A percentile compares a stretch with the other conserved stretches of the same genome.
Conservation (phyloP, 345 rosid species). For the Rhodamnia argentea region DNA sequence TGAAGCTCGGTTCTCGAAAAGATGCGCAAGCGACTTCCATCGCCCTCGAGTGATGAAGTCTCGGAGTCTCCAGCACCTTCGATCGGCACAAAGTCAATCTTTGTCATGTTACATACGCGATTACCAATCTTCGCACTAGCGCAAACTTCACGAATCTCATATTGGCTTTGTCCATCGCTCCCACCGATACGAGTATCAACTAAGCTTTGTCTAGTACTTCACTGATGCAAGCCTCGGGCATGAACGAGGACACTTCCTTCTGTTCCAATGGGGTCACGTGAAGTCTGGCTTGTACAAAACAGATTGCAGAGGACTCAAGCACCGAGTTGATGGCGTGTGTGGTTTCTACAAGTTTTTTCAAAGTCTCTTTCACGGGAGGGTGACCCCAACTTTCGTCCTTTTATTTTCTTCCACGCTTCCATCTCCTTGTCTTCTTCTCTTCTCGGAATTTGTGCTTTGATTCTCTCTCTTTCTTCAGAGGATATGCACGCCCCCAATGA, state of each 20-base stretch:
- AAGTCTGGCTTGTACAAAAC: background rate
- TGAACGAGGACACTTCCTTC: background rate
- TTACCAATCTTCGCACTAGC: background rate
- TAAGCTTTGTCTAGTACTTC: background rate
- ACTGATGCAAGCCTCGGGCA: background rate
- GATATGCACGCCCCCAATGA: background rate
- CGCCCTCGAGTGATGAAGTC: background rate
- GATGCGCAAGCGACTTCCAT: background rate
- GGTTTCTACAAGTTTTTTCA: background rate
- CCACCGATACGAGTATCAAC: background rate
- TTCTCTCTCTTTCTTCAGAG: constrained; percentile 14
- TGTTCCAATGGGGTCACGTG: background rate
- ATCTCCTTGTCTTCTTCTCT: constrained; percentile 44
- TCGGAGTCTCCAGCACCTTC: background rate
- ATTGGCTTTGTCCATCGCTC: background rate
- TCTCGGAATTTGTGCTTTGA: constrained; percentile 56
- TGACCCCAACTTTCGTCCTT: constrained; percentile 39
- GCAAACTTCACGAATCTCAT: background rate
- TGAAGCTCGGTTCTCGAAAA: background rate
- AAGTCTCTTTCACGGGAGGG: constrained; percentile 49
- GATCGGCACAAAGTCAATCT: background rate
- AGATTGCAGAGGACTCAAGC: background rate
- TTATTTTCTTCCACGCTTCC: constrained; percentile 40
- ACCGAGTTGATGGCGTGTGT: background rate
- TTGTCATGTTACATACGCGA: background rate